Base-by-base conservation (phyloP, 441 rosid species). In the Aquilaria agallochum region DNA sequence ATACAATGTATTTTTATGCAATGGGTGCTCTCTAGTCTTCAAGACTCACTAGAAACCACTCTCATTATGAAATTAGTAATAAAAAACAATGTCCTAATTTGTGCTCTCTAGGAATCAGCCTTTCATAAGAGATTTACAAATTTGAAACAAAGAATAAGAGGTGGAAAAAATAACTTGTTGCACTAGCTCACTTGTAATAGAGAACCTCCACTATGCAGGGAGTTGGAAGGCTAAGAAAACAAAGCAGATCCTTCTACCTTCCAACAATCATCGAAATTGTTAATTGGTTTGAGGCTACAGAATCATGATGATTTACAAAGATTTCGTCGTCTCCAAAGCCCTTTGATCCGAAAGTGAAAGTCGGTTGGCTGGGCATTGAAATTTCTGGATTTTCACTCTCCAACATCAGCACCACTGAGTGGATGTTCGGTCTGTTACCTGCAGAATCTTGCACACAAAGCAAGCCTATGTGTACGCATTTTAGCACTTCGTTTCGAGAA, bases 401-500 rank as follows among this genome's bases (percentile, higher is more conserved):
- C 11, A 80, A 75, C 67, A 64, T 53, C 15, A 71, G 51, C n/a
- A 76, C 34, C n/a, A 80, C 70, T 0, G 69, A 33, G 6, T 74
- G 59, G 75, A 80, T 80, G 42, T 65, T 63, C 31, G 79, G 84
- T 57, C 84, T 72, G 3, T 56, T 1, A 32, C 6, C 10, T 27
- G 77, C 64, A 5, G 67, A 67, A 60, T 80, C 81, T 59, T 76
- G 81, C 55, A 80, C 81, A 50, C 81, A 80, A 53, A 80, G 12
- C 79, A 80, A 53, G 5, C 79, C 84, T 4, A 80, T 58, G 6
- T 76, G 76, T 27, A 80, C 60, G 72, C 81, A 76, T 69, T 66
- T 74, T 67, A 63, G 10, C 10, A 59, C 74, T 60, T 80, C 71
- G 13, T 49, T 54, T 14, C 8, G 50, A 34, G 60, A 45, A 55